Evolutionary conservation across 257 asterid species (phyloP), one percentile per base, ranked within the genome.

Genomic region (Galeopsis tetrahit): DNA sequence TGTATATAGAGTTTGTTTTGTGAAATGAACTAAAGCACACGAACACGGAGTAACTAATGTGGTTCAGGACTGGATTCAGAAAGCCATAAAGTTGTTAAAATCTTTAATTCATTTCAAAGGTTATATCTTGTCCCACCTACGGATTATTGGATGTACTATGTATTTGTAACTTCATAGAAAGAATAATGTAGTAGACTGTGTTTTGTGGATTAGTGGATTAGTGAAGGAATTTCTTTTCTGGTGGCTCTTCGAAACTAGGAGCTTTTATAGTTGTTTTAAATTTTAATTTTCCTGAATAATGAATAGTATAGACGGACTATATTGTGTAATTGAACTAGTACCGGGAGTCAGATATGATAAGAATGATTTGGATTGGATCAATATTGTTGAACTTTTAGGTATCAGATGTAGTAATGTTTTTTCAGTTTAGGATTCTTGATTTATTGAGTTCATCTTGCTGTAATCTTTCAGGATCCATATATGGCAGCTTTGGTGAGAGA

Each of bases 401-500:
- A 57, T 34, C 42, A 5, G 63, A 49, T 64, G 38, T 43, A 52
- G 10, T 63, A 32, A 15, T 53, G n/a, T 38, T 6, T 58, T 52
- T 48, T 59, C 48, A 36, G 35, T 55, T 53, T 66, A 38, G 17
- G 46, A 35, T 65, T 76, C 57, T 57, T 64, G 68, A 65, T 72
- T 38, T 63, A 48, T 3, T 39, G 62, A 13, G 10, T 61, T 56
- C 39, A 55, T 48, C 32, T 67, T 59, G 63, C 32, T 75, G 73
- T 57, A 66, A 43, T 46, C 60, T 75, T 66, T 66, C 81, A 95
- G 99, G 99, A 95, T 80, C 96, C 99, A 2, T 78, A 90, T 75
- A 95, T 95, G 98, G 98, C 96, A 55, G 79, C 78, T 6, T 85
- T 95, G 77, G 92, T 87, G 59, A 86, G 82, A 63, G 98, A 95